Conservation (phyloP, 2,329 filamentous ascomycete species). For the Purpureocillium takamizusanense region DNA sequence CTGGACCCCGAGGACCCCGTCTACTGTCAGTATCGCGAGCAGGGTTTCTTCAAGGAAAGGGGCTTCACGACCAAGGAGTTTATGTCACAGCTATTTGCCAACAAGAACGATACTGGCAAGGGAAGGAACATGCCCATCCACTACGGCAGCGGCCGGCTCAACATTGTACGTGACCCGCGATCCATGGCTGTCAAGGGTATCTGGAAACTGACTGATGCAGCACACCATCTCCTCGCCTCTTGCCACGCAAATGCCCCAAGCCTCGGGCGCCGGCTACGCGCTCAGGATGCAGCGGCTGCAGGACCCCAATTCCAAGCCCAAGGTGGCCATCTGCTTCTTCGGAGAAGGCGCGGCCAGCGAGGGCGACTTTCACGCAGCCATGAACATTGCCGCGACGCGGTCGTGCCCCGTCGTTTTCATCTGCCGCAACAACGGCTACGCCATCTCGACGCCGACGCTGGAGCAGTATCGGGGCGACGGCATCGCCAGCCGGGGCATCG, state of each 20-base stretch:
- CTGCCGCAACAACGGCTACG: constrained; percentile 88
- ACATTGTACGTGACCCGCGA: constrained; percentile 53
- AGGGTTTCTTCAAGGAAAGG: constrained; percentile 82
- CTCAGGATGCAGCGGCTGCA: constrained; percentile 71
- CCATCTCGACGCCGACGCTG: constrained; percentile 79
- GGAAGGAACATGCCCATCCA: constrained; percentile 97
- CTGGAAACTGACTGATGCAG: constrained; percentile 25
- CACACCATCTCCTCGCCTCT: constrained; percentile 78
- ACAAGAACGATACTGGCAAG: constrained; percentile 66
- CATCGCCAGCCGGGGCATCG: constrained; percentile 76
- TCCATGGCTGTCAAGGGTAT: not conserved
- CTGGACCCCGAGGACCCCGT: constrained; percentile 78
- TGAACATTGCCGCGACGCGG: constrained; percentile 84
- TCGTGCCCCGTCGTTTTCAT: constrained; percentile 85
- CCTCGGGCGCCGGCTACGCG: constrained; percentile 78
- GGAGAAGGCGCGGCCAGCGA: constrained; percentile 86
- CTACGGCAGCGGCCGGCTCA: constrained; percentile 75
- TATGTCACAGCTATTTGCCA: constrained; percentile 92
- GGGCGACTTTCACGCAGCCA: constrained; percentile 83
- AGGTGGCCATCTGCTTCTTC: constrained; percentile 77
- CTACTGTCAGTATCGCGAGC: constrained; percentile 91
- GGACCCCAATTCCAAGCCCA: constrained; percentile 56
- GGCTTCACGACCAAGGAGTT: constrained; percentile 83
- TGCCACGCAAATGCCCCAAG: constrained; percentile 84
- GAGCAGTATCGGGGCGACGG: constrained; percentile 90